phyloP scores from a whole-genome alignment of 2,329 filamentous ascomycete genomes.

The Ascochyta koolunga region DNA sequence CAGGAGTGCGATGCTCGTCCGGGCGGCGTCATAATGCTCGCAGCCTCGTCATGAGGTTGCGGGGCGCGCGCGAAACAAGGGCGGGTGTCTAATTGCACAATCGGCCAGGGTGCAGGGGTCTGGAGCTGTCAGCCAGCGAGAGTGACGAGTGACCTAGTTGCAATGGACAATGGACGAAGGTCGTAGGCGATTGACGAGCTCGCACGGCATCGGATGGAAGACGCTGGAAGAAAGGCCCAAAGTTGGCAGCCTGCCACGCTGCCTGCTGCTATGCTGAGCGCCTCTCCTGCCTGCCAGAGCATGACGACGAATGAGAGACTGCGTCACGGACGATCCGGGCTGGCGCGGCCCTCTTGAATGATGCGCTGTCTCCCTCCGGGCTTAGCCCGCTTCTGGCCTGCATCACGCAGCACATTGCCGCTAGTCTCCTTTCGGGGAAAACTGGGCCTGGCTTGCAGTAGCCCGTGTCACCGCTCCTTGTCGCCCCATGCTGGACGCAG shows the following conservation, averaged over 20 bases:
- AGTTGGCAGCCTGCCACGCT: conserved; percentile 9
- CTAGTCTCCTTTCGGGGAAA: background rate
- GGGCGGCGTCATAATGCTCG: conserved; percentile 22
- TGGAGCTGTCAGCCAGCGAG: background rate
- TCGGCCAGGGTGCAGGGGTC: conserved; percentile 5
- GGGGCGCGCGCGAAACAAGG: conserved; percentile 17
- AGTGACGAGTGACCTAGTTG: no score
- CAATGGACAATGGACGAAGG: no score
- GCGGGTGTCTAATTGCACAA: background rate
- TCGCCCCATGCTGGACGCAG: background rate
- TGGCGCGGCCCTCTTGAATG: conserved; percentile 24
- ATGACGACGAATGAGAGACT: no score
- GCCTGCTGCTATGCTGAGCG: no score
- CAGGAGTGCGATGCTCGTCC: conserved; percentile 12
- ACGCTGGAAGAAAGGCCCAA: conserved; percentile 22
- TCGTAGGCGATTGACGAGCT: conserved; percentile 4
- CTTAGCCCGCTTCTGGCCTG: conserved; percentile 2
- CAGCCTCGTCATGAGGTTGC: conserved; percentile 20
- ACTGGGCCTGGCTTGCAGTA: conserved; percentile 9
- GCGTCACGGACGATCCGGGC: conserved; percentile 14
- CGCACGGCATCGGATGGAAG: conserved; percentile 14
- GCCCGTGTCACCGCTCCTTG: conserved; percentile 23
- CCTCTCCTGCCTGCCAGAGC: no score
- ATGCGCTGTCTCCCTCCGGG: conserved; percentile 7
- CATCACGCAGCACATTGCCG: conserved; percentile 20